Percentiles rank a stretch among this genome's conserved stretches.
These are phyloP conservation scores for Melampsora abietis-canadensis DNA, from an alignment of 1,284 basidiomycete species.

Conservation along the genomic window DNA sequence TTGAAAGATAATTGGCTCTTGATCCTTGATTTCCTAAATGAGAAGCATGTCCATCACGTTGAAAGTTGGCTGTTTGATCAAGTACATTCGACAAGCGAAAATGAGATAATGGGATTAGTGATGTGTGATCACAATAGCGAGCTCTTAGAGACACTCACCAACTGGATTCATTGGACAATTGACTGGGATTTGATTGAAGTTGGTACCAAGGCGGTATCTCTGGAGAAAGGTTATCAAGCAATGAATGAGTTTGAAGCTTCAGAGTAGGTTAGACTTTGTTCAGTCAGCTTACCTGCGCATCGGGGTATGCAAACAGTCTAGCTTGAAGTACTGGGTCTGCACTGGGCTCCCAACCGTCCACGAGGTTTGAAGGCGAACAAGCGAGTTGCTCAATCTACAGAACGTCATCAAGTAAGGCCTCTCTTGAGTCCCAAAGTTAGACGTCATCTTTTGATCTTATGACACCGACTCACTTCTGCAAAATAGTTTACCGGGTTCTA, in stretches of 20 bases:
- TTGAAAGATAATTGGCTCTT: constrained; percentile 62
- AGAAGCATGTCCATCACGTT: constrained; percentile 56
- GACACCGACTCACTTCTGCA: constrained; percentile 14
- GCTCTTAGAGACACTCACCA: constrained; percentile 44
- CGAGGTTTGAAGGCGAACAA: constrained; percentile 77
- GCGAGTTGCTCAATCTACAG: constrained; percentile 60
- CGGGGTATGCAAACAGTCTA: constrained; percentile 90
- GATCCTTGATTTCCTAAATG: constrained; percentile 66
- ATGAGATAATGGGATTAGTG: not conserved
- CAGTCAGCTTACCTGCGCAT: constrained; percentile 73
- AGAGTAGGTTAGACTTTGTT: not conserved
- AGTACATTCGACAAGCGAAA: not conserved
- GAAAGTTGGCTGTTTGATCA: constrained; percentile 69
- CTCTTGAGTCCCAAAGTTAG: no score
- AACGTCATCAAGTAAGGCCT: not conserved
- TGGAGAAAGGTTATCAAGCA: constrained; percentile 44
- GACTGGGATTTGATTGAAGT: constrained; percentile 85
- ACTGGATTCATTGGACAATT: constrained; percentile 69
- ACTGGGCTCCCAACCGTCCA: constrained; percentile 82
- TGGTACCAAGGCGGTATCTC: constrained; percentile 64
- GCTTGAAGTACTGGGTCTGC: constrained; percentile 87
- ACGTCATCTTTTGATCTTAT: not conserved
- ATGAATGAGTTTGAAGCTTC: not conserved
- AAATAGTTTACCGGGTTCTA: constrained; percentile 32
- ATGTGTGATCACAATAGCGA: not conserved